Percentiles rank a stretch among this genome's conserved stretches.
phyloP scores from a whole-genome alignment of 2,329 filamentous ascomycete species.

The Trichoderma sp. region DNA sequence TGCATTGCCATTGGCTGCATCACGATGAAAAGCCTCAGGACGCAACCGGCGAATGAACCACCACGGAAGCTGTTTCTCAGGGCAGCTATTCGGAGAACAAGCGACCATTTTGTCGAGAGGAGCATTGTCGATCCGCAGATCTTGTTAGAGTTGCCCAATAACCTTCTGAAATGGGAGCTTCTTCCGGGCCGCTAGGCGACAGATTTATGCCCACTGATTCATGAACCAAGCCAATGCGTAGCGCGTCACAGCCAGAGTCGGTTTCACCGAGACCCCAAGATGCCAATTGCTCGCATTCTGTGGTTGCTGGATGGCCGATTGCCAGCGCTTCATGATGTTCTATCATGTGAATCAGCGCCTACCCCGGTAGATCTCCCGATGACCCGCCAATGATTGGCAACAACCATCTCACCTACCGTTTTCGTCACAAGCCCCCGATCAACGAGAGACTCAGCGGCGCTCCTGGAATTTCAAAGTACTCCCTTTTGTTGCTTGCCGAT shows the following conservation, averaged over 20 bases:
- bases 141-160: conserved; percentile 6
- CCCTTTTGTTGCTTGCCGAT: conserved; percentile 7
- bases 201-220: conserved; percentile 7
- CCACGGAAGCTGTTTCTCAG: background rate
- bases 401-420: conserved; percentile 18
- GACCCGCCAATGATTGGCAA: conserved; percentile 8
- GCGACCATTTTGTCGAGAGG: conserved; percentile 4
- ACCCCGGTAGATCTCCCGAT: conserved; percentile 17
- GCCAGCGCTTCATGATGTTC: background rate
- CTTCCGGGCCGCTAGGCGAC: conserved; percentile 25
- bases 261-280: conserved; percentile 9
- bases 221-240: background rate
- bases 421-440: conserved; percentile 26
- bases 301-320: too few species aligned
- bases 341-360: conserved; percentile 7
- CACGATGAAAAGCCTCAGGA: conserved; percentile 6
- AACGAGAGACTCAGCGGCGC: conserved; percentile 12
- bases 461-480: background rate
- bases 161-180: conserved; percentile 28
- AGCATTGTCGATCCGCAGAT: conserved; percentile 25
- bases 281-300: background rate
- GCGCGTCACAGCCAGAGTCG: background rate
- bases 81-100: background rate
- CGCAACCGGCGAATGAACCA: conserved; percentile 6
- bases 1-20: conserved; percentile 13